Conservation (phyloP, 2,329 filamentous ascomycete species). For the Davidsoniella neocaledoniae region DNA sequence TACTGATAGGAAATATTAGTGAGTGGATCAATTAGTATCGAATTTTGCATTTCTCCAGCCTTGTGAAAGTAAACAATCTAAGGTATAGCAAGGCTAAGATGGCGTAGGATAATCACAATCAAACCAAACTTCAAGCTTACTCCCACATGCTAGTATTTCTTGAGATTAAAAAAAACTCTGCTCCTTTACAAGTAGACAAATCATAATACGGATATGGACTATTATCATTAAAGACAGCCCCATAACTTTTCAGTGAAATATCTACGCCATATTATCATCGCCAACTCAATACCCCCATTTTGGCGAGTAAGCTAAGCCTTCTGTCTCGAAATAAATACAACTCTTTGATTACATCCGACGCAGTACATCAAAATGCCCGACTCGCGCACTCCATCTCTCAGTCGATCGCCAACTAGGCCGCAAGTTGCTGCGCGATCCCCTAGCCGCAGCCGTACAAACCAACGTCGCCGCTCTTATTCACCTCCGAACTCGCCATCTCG, state of each 20-base stretch:
- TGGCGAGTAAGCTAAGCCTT: neutral
- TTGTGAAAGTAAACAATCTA: slow-evolving; percentile 1
- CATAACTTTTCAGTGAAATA: neutral
- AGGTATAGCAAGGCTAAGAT: slow-evolving; percentile 1
- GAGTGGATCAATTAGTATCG: no score
- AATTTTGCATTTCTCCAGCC: neutral
- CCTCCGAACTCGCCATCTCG: slow-evolving; percentile 12
- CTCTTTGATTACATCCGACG: no score
- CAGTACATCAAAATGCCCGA: neutral
- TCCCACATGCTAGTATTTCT: no score
- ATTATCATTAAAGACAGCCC: no score
- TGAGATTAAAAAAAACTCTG: no score
- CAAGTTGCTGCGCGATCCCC: neutral
- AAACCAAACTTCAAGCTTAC: neutral
- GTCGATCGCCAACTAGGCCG: slow-evolving; percentile 4
- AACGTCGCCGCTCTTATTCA: neutral
- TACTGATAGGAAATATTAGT: neutral
- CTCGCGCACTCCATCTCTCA: neutral
- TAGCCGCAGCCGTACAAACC: neutral
- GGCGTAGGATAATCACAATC: neutral
- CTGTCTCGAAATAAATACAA: neutral
- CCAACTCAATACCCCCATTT: no score
- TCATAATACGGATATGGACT: neutral
- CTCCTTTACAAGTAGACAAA: neutral
- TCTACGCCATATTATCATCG: no score